Percentiles rank a stretch among this genome's conserved stretches.
Evolutionary conservation across 2,329 filamentous ascomycete species (phyloP).

Genomic region (Ciborinia camelliae): DNA sequence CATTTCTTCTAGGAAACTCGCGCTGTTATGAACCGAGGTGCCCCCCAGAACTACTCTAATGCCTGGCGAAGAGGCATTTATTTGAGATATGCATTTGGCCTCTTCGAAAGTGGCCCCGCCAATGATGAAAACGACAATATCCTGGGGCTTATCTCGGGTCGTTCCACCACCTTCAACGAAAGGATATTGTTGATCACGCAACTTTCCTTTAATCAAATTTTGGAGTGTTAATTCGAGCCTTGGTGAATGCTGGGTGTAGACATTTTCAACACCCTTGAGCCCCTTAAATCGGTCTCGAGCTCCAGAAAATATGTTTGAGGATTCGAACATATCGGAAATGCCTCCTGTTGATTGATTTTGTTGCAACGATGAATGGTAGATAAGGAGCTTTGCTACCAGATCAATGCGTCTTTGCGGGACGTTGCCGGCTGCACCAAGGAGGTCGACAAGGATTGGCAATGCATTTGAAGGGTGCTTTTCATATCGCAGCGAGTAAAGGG

Average conservation of each 20-base stretch:
- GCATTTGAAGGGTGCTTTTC: slow-evolving; percentile 81
- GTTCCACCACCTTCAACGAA: slow-evolving; percentile 86
- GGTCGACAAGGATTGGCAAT: slow-evolving; percentile 78
- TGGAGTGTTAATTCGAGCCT: slow-evolving; percentile 83
- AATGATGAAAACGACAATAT: slow-evolving; percentile 91
- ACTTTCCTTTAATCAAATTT: slow-evolving; percentile 84
- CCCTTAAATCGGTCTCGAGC: slow-evolving; percentile 88
- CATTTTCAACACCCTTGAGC: slow-evolving; percentile 95
- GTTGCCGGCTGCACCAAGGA: slow-evolving; percentile 79
- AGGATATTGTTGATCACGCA: slow-evolving; percentile 85
- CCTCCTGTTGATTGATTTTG: slow-evolving; percentile 70
- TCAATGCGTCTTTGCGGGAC: slow-evolving; percentile 73
- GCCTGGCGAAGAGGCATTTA: slow-evolving; percentile 88
- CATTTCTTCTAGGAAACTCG: slow-evolving; percentile 85
- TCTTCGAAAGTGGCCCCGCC: slow-evolving; percentile 96
- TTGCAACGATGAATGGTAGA: slow-evolving; percentile 84
- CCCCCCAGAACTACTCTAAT: slow-evolving; percentile 86
- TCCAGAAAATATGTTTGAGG: slow-evolving; percentile 84
- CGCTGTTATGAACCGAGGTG: slow-evolving; percentile 83
- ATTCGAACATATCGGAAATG: slow-evolving; percentile 89
- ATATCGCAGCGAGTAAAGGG: slow-evolving; percentile 93
- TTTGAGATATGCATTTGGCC: slow-evolving; percentile 89
- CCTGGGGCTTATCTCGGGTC: slow-evolving; percentile 92
- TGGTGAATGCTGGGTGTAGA: slow-evolving; percentile 96
- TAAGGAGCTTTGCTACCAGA: slow-evolving; percentile 75